Percentiles rank a stretch among this genome's conserved stretches.
phyloP scores from a whole-genome alignment of 768 basidiomycete species.

The Nevesoporus exiguus region DNA sequence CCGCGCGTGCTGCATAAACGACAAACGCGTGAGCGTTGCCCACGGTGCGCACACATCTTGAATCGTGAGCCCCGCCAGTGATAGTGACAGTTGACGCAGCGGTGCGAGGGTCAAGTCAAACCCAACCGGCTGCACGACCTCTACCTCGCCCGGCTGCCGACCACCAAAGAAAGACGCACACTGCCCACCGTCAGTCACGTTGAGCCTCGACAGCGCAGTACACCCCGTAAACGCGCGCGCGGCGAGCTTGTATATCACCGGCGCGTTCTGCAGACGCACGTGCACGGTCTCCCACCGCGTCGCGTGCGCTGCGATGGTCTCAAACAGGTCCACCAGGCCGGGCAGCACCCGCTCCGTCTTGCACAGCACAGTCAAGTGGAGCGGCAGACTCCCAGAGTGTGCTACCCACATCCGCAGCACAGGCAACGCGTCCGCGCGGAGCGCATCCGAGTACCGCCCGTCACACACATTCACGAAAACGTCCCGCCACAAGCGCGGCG shows the following conservation, averaged over 20 bases:
- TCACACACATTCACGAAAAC: slow-evolving; percentile 21
- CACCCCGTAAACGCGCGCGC: slow-evolving; percentile 12
- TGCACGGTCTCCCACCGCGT: slow-evolving; percentile 21
- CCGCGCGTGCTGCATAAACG: slow-evolving; percentile 25
- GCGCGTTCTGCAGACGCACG: slow-evolving; percentile 21
- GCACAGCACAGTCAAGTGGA: slow-evolving; percentile 18
- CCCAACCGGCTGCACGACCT: slow-evolving; percentile 1
- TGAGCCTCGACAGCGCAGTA: slow-evolving; percentile 13
- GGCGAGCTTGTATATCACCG: slow-evolving; percentile 10
- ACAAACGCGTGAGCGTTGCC: slow-evolving; percentile 19
- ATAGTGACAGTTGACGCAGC: slow-evolving; percentile 14
- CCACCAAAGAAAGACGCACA: slow-evolving; percentile 1
- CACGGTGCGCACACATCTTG: slow-evolving; percentile 16
- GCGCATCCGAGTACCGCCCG: slow-evolving; percentile 16
- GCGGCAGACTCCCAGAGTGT: slow-evolving; percentile 21
- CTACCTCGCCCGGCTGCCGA: neutral
- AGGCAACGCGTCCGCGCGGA: slow-evolving; percentile 20
- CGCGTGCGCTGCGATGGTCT: slow-evolving; percentile 12
- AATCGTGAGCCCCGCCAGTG: slow-evolving; percentile 17
- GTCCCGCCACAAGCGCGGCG: slow-evolving; percentile 28
- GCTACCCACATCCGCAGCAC: slow-evolving; percentile 20
- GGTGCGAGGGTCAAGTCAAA: slow-evolving; percentile 18
- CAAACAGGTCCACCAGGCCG: slow-evolving; percentile 20
- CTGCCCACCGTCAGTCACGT: slow-evolving; percentile 22
- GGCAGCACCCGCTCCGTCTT: slow-evolving; percentile 21